Evolutionary conservation across 2,329 filamentous ascomycete species (phyloP).

Genomic region (Elsinoe ampelina): DNA sequence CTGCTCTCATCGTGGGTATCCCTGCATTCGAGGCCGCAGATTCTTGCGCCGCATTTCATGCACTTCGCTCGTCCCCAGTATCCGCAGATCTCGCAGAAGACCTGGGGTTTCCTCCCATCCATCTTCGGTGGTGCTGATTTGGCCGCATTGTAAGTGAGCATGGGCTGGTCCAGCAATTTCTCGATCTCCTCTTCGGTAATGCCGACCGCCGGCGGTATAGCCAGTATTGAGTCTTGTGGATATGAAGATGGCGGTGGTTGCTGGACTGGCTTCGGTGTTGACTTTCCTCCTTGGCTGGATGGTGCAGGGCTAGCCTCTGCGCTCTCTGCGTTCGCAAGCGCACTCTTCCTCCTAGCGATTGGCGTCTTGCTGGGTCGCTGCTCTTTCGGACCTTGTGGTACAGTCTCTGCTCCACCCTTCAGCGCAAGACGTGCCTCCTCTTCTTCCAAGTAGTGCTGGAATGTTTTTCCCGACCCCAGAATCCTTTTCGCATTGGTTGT

Average conservation of each 20-base stretch:
- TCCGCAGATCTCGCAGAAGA: constrained; percentile 71
- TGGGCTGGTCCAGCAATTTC: constrained; percentile 53
- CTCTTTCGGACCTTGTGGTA: constrained; percentile 2
- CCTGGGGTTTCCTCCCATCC: constrained; percentile 43
- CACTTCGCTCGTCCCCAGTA: constrained; percentile 73
- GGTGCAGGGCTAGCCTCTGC: constrained; percentile 34
- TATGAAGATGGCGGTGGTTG: constrained; percentile 17
- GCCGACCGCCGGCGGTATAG: constrained; percentile 20
- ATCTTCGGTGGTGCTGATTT: constrained; percentile 33
- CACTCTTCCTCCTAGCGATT: constrained; percentile 24
- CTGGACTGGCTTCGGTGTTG: constrained; percentile 11
- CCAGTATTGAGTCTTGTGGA: constrained; percentile 12
- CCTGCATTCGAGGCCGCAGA: constrained; percentile 69
- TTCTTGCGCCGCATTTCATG: constrained; percentile 65
- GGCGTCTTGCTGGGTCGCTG: constrained; percentile 29
- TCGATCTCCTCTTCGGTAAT: constrained; percentile 46
- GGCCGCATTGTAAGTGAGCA: constrained; percentile 60
- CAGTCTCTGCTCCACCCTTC: constrained; percentile 17
- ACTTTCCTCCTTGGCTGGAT: neutral
- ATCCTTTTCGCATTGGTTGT: constrained; percentile 67
- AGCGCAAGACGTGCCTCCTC: constrained; percentile 52
- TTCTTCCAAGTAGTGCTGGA: constrained; percentile 73
- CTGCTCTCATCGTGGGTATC: constrained; percentile 64
- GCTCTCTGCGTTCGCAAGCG: constrained; percentile 31
- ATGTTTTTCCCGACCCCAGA: constrained; percentile 70